Evolutionary conservation across 768 basidiomycete species (phyloP).

Genomic region (Mycena pura): DNA sequence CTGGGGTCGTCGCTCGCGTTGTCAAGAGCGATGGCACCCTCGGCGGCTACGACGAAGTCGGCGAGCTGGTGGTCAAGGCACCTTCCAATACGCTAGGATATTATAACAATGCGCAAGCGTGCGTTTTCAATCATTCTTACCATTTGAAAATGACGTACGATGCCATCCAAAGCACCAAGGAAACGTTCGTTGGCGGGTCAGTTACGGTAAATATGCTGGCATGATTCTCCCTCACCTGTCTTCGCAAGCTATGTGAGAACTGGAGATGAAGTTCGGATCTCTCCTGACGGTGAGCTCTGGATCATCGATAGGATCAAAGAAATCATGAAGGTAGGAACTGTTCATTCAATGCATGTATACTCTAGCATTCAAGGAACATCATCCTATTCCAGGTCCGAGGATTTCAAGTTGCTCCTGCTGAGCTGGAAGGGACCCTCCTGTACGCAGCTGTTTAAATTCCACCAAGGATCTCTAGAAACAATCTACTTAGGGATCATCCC

Average conservation of each 20-base stretch:
- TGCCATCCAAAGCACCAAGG: conserved; percentile 63
- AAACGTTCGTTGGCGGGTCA: conserved; percentile 75
- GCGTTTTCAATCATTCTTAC: conserved; percentile 31
- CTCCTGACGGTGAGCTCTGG: conserved; percentile 60
- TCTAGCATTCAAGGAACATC: conserved; percentile 45
- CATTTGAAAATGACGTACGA: not conserved
- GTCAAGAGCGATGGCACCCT: conserved; percentile 64
- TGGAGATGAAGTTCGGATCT: conserved; percentile 68
- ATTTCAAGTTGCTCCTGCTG: conserved; percentile 66
- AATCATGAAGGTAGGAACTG: conserved; percentile 48
- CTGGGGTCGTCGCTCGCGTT: conserved; percentile 61
- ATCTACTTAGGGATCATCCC: conserved; percentile 46
- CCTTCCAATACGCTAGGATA: conserved; percentile 66
- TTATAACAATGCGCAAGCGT: conserved; percentile 67
- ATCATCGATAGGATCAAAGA: conserved; percentile 71
- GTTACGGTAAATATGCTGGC: conserved; percentile 46
- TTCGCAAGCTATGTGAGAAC: conserved; percentile 68
- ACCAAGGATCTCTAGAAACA: conserved; percentile 37
- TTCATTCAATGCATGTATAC: not conserved
- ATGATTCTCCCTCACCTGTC: not conserved
- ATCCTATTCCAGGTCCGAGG: conserved; percentile 52
- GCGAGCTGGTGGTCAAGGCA: conserved; percentile 62
- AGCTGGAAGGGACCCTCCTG: conserved; percentile 55
- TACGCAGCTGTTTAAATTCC: not conserved
- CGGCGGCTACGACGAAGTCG: conserved; percentile 61